Conservation (phyloP, 176 grass and related monocot genomes). For the Avena insularis region DNA sequence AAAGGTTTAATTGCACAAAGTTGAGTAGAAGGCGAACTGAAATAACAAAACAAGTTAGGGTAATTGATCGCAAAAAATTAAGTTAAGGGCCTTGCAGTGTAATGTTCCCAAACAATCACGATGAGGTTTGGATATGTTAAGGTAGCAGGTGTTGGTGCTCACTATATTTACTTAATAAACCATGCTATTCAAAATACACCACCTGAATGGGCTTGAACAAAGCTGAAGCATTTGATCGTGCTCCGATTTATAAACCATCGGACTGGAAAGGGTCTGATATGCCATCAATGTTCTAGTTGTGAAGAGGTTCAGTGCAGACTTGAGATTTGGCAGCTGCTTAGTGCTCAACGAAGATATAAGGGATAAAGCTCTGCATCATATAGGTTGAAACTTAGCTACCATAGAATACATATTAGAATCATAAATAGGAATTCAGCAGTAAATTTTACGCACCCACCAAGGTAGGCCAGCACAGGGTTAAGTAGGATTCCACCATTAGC, state of each 20-base stretch:
- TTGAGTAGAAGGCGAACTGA: not conserved
- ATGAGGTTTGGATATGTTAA: not conserved
- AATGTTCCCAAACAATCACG: conserved; percentile 34
- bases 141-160: not conserved
- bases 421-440: conserved; percentile 17
- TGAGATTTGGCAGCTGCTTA: conserved; percentile 75
- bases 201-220: conserved; percentile 90
- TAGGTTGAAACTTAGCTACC: conserved; percentile 39
- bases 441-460: conserved; percentile 74
- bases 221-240: conserved; percentile 77
- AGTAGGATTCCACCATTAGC: conserved; percentile 81
- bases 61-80: not conserved
- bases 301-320: conserved; percentile 73
- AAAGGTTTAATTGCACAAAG: conserved; percentile 17
- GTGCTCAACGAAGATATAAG: conserved; percentile 76
- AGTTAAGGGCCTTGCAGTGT: not conserved
- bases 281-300: conserved; percentile 91
- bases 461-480: conserved; percentile 94
- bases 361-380: conserved; percentile 77
- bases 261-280: conserved; percentile 78
- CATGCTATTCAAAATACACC: conserved; percentile 32
- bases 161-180: conserved; percentile 28
- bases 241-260: conserved; percentile 85
- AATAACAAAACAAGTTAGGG: conserved; percentile 5
- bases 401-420: conserved; percentile 36